Evolutionary conservation across 2,329 filamentous ascomycete species (phyloP).

Genomic region (Clarireedia sp.): DNA sequence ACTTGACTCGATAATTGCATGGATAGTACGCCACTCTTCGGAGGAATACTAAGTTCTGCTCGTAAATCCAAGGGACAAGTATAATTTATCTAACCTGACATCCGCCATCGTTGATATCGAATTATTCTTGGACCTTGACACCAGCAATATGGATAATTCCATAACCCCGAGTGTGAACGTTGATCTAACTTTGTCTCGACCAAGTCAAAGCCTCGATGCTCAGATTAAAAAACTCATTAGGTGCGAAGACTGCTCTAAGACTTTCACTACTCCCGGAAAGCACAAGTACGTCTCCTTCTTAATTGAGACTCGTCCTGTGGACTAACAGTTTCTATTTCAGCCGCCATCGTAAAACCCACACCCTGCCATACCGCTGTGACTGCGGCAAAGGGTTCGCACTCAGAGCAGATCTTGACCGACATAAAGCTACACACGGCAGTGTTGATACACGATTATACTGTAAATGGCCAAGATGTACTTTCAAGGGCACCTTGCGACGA

Average conservation of each 20-base stretch:
- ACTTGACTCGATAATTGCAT: no score
- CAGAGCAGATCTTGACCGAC: slow-evolving; percentile 14
- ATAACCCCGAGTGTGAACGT: no score
- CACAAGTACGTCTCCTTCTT: slow-evolving; percentile 12
- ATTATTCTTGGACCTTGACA: no score
- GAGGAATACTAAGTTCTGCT: no score
- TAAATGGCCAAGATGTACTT: slow-evolving; percentile 12
- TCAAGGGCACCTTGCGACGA: slow-evolving; percentile 12
- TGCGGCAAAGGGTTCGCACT: slow-evolving; percentile 15
- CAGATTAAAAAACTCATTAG: slow-evolving; percentile 12
- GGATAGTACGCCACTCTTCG: no score
- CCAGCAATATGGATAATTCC: no score
- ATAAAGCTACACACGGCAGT: slow-evolving; percentile 14
- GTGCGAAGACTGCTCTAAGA: slow-evolving; percentile 12
- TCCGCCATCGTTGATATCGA: no score
- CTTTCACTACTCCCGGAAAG: slow-evolving; percentile 12
- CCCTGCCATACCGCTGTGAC: slow-evolving; percentile 13
- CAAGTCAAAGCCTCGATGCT: no score
- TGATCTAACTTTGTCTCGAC: no score
- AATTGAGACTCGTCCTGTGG: slow-evolving; percentile 1
- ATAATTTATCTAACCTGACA: no score
- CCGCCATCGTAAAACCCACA: slow-evolving; percentile 17
- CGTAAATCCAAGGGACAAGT: no score
- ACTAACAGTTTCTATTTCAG: slow-evolving; percentile 3
- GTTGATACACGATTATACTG: slow-evolving; percentile 14